A percentile compares a stretch with the other conserved stretches of the same genome.
phyloP scores from a whole-genome alignment of 768 basidiomycete genomes.

The Auricularia auricula-judae region DNA sequence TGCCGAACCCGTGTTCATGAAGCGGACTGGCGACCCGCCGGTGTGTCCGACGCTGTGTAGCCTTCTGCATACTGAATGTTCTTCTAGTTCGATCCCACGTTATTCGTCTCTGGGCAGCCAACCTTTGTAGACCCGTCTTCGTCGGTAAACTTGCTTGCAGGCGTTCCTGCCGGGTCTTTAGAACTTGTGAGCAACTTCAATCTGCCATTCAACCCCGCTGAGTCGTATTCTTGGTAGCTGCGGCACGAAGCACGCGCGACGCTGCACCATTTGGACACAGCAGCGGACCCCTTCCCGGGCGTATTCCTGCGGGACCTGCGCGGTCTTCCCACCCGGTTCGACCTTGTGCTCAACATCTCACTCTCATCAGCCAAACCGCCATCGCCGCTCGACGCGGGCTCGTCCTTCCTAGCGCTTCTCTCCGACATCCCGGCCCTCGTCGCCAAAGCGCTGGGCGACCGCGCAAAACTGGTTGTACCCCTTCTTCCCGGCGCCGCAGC shows the following conservation, averaged over 20 bases:
- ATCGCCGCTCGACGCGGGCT: conserved; percentile 30
- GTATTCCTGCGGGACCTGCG: conserved; percentile 67
- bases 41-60: conserved; percentile 24
- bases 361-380: background rate
- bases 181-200: conserved; percentile 43
- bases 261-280: conserved; percentile 47
- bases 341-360: conserved; percentile 43
- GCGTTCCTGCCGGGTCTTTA: conserved; percentile 66
- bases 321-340: conserved; percentile 56
- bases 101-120: conserved; percentile 36
- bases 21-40: conserved; percentile 36
- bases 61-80: background rate
- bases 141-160: conserved; percentile 63
- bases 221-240: conserved; percentile 35
- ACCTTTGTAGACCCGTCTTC: conserved; percentile 75
- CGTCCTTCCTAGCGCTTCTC: conserved; percentile 39
- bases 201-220: background rate
- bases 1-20: conserved; percentile 43
- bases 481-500: conserved; percentile 19
- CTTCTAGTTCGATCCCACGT: conserved; percentile 44
- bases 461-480: conserved; percentile 53
- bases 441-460: conserved; percentile 57
- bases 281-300: conserved; percentile 53
- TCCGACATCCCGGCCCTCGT: conserved; percentile 32
- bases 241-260: conserved; percentile 66